Percentiles rank a stretch among this genome's conserved stretches.
phyloP scores from a whole-genome alignment of 2,329 filamentous ascomycete species.

The Alternaria sp. region DNA sequence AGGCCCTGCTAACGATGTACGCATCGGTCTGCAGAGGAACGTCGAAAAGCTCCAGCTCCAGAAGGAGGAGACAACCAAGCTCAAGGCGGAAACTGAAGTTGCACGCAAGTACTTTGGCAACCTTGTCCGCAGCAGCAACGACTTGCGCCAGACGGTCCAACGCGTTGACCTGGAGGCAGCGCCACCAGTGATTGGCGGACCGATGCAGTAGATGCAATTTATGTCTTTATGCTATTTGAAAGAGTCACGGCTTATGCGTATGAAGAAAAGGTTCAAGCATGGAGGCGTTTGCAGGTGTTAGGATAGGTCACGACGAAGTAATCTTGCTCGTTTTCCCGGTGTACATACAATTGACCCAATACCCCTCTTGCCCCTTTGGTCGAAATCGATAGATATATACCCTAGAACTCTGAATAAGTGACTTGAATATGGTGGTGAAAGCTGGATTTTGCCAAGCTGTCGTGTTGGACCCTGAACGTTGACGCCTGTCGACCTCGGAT shows the following conservation, averaged over 20 bases:
- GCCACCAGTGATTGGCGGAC: constrained; percentile 52
- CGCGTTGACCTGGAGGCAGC: constrained; percentile 62
- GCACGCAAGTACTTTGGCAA: constrained; percentile 91
- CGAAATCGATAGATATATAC: constrained; percentile 1
- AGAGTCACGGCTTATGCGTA: constrained; percentile 18
- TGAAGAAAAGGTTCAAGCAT: constrained; percentile 16
- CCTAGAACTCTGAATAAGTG: not conserved
- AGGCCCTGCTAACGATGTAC: constrained; percentile 84
- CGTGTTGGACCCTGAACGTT: constrained; percentile 1
- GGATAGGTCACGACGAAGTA: constrained; percentile 23
- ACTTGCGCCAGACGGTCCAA: constrained; percentile 59
- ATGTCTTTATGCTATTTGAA: constrained; percentile 8
- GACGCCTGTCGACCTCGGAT: constrained; percentile 5
- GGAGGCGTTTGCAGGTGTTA: constrained; percentile 30
- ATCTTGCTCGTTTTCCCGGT: constrained; percentile 26
- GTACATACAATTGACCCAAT: constrained; percentile 45
- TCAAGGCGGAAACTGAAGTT: constrained; percentile 82
- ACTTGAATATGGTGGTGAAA: not conserved
- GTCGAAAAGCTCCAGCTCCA: constrained; percentile 82
- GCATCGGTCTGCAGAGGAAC: constrained; percentile 80
- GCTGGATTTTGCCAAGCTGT: constrained; percentile 18
- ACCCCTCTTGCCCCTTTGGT: constrained; percentile 40
- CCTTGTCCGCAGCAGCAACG: constrained; percentile 70
- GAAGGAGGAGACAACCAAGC: constrained; percentile 83
- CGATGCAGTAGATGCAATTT: constrained; percentile 27